phyloP scores from a whole-genome alignment of 1,139 yeast species.

The Taphrina sp. region DNA sequence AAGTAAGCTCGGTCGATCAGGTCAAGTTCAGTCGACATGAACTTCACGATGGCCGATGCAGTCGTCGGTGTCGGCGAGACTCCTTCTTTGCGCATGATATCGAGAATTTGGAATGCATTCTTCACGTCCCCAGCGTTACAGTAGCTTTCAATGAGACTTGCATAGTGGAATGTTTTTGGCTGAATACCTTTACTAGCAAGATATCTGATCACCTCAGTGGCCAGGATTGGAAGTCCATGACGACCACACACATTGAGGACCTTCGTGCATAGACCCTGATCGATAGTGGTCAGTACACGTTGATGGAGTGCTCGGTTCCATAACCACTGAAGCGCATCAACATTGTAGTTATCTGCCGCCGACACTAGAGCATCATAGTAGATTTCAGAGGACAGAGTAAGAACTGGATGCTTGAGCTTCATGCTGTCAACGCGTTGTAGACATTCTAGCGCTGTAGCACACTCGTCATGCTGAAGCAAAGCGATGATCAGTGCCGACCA shows the following conservation, averaged over 20 bases:
- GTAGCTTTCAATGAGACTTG: constrained; percentile 22
- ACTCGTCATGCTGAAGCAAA: not conserved
- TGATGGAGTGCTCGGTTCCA: constrained; percentile 5
- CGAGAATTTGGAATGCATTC: constrained; percentile 24
- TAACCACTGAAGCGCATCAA: constrained; percentile 6
- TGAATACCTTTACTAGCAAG: constrained; percentile 6
- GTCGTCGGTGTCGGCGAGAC: constrained; percentile 16
- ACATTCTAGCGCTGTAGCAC: constrained; percentile 5
- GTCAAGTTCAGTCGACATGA: constrained; percentile 20
- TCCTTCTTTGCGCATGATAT: constrained; percentile 20
- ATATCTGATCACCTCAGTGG: constrained; percentile 23
- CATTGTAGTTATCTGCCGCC: constrained; percentile 9
- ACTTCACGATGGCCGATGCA: constrained; percentile 14
- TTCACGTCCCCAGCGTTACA: constrained; percentile 30
- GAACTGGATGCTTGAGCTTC: not conserved
- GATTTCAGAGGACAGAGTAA: not conserved
- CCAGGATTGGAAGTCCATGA: constrained; percentile 22
- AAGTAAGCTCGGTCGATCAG: constrained; percentile 32
- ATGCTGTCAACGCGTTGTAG: constrained; percentile 5
- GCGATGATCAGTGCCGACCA: constrained; percentile 1
- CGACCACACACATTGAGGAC: constrained; percentile 17
- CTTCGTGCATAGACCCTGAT: constrained; percentile 6
- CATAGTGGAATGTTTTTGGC: constrained; percentile 4
- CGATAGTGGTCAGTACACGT: not conserved
- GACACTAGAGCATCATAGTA: constrained; percentile 11